Evolutionary conservation across 352 stramenopile genomes (phyloP).

Genomic region (Phytopythium sindhum): DNA sequence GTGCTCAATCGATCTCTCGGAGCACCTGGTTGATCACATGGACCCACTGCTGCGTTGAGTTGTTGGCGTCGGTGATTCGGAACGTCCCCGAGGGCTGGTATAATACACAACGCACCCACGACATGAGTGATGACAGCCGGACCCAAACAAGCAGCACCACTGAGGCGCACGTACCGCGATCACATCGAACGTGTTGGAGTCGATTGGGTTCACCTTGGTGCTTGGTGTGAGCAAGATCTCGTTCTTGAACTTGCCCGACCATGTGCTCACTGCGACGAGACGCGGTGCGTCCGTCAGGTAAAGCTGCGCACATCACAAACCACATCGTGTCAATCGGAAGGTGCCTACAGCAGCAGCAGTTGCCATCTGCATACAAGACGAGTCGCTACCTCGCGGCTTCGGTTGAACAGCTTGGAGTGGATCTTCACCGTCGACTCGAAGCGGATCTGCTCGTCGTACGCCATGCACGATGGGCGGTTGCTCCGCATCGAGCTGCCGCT

Average conservation of each 20-base stretch:
- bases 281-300: slow-evolving; percentile 70
- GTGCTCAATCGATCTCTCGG: slow-evolving; percentile 7
- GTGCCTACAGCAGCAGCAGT: neutral
- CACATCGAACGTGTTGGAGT: slow-evolving; percentile 74
- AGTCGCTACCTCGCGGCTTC: slow-evolving; percentile 44
- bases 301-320: slow-evolving; percentile 22
- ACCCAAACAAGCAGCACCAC: neutral
- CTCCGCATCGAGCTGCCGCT: slow-evolving; percentile 63
- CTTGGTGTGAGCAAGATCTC: slow-evolving; percentile 59
- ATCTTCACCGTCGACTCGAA: slow-evolving; percentile 78
- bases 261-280: slow-evolving; percentile 65
- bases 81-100: slow-evolving; percentile 50
- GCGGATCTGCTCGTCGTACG: slow-evolving; percentile 59
- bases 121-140: neutral
- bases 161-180: slow-evolving; percentile 44
- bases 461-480: slow-evolving; percentile 52
- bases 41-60: slow-evolving; percentile 61
- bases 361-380: neutral
- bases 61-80: slow-evolving; percentile 54
- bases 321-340: neutral
- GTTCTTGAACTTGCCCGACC: slow-evolving; percentile 68
- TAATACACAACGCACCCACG: slow-evolving; percentile 2
- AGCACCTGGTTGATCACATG: slow-evolving; percentile 43
- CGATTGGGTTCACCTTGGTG: slow-evolving; percentile 68
- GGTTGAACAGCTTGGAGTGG: slow-evolving; percentile 76